phyloP scores from a whole-genome alignment of 192 early-diverging fungal genomes.

The Pecoramyces ruminantium region DNA sequence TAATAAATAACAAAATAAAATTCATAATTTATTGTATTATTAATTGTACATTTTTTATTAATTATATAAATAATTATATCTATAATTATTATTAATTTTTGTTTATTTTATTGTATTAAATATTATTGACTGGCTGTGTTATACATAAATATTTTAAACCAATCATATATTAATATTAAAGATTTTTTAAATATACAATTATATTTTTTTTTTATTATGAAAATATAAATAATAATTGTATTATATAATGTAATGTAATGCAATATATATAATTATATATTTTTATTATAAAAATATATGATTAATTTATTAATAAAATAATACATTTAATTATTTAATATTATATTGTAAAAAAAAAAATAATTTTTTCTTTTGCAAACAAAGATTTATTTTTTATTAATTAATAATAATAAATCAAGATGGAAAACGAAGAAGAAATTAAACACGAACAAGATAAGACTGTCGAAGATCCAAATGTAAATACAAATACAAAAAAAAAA shows the following conservation, averaged over 20 bases:
- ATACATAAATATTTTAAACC: background rate
- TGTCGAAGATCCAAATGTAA: slow-evolving; percentile 16
- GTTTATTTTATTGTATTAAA: too few relatives aligned
- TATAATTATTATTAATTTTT: too few relatives aligned
- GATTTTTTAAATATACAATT: too few relatives aligned
- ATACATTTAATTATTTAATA: too few relatives aligned
- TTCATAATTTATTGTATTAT: too few relatives aligned
- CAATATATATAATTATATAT: background rate
- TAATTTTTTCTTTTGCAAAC: background rate
- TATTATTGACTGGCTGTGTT: background rate
- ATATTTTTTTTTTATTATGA: too few relatives aligned
- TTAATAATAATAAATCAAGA: background rate
- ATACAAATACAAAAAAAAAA: slow-evolving; percentile 7
- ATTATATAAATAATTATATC: too few relatives aligned
- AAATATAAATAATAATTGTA: background rate
- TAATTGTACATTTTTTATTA: too few relatives aligned
- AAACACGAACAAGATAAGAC: slow-evolving; percentile 22
- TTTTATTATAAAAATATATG: background rate
- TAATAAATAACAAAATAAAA: too few relatives aligned
- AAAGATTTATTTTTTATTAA: background rate
- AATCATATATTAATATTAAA: background rate
- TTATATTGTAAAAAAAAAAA: too few relatives aligned
- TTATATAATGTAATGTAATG: background rate
- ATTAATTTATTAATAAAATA: background rate
- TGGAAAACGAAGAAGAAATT: slow-evolving; percentile 14